Evolutionary conservation across 192 early-diverging fungal genomes (phyloP).

Genomic region (Coemansia reversa): DNA sequence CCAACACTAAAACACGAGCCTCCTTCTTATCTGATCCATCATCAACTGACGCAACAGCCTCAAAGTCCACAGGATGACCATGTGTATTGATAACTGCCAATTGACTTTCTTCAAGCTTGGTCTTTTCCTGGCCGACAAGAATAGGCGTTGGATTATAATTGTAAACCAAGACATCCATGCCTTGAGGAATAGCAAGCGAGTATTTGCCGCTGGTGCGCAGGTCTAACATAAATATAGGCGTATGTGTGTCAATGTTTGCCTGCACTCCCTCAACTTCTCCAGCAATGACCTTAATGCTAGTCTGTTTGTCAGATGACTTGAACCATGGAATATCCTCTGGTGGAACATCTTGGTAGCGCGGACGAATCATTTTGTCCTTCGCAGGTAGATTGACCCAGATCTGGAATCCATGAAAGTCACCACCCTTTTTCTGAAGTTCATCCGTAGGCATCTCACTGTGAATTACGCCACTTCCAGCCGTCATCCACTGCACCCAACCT

Average conservation of each 20-base stretch:
- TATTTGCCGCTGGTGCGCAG: constrained; percentile 62
- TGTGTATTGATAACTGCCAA: constrained; percentile 43
- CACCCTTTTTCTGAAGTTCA: constrained; percentile 41
- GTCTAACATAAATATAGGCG: constrained; percentile 80
- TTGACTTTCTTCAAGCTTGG: constrained; percentile 39
- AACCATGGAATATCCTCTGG: constrained; percentile 66
- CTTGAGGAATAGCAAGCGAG: constrained; percentile 53
- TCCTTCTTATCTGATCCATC: constrained; percentile 42
- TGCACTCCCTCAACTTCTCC: constrained; percentile 73
- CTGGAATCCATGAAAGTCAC: constrained; percentile 58
- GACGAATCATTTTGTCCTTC: constrained; percentile 69
- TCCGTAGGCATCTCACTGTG: constrained; percentile 73
- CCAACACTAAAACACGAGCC: constrained; percentile 61
- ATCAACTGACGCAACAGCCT: constrained; percentile 24
- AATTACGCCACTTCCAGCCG: constrained; percentile 69
- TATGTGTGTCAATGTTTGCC: constrained; percentile 70
- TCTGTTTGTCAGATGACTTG: constrained; percentile 36
- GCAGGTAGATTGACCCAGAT: constrained; percentile 77
- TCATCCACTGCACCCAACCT: constrained; percentile 79
- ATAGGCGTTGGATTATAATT: constrained; percentile 41
- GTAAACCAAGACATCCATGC: constrained; percentile 48
- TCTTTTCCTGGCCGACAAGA: constrained; percentile 45
- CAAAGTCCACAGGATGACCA: constrained; percentile 37
- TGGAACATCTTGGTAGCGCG: constrained; percentile 70
- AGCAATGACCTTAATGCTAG: constrained; percentile 79